These are phyloP conservation scores for Fraxinus cuspidata DNA, from an alignment of 257 asterid genomes.

Conservation along the genomic window DNA sequence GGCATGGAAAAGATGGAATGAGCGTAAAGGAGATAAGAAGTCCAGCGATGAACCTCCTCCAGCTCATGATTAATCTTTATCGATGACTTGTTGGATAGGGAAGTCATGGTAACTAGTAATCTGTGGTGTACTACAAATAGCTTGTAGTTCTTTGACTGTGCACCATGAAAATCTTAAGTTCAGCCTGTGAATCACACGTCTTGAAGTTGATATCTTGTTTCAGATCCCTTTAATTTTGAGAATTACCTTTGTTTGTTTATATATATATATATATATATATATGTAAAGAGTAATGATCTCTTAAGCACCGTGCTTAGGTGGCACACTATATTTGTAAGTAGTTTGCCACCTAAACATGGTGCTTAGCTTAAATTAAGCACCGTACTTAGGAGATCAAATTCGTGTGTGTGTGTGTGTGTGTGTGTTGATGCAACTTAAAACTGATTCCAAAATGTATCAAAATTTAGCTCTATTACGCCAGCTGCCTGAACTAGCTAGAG, in stretches of 20 bases:
- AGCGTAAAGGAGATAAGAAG: constrained; percentile 60
- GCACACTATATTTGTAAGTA: too few relatives aligned
- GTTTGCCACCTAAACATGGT: too few relatives aligned
- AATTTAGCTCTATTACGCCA: not conserved
- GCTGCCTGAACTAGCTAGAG: not conserved
- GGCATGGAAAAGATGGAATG: constrained; percentile 95
- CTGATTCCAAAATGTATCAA: not conserved
- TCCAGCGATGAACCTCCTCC: constrained; percentile 61
- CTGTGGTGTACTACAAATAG: constrained; percentile 21
- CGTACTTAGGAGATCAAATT: too few relatives aligned
- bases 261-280: too few relatives aligned
- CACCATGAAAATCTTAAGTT: constrained; percentile 11
- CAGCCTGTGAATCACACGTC: not conserved
- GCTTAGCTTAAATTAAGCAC: too few relatives aligned
- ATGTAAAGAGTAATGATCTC: too few relatives aligned
- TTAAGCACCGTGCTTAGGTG: too few relatives aligned
- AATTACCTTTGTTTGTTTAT: not conserved
- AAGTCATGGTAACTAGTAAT: constrained; percentile 21
- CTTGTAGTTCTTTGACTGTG: constrained; percentile 25
- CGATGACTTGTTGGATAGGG: constrained; percentile 1
- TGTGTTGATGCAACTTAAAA: not conserved
- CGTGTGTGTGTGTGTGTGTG: too few relatives aligned
- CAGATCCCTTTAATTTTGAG: constrained; percentile 5
- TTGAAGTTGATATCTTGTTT: constrained; percentile 14
- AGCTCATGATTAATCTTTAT: constrained; percentile 36